These are phyloP conservation scores for Candida parachauliodes DNA, from an alignment of 805 yeast genomes.

Conservation along the genomic window DNA sequence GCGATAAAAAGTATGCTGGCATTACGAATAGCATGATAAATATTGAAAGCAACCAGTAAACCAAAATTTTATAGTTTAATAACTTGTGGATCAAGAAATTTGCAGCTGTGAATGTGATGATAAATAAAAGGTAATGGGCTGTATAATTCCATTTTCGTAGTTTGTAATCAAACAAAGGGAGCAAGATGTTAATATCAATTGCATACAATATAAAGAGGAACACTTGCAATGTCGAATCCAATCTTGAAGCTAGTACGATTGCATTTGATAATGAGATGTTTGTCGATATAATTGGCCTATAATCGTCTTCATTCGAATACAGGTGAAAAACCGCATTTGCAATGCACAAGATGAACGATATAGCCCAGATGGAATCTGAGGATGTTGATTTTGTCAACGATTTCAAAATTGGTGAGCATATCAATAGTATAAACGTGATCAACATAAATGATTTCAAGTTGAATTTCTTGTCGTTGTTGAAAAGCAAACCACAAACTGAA, in stretches of 20 bases:
- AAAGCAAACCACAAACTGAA: conserved; percentile 32
- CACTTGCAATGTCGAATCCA: conserved; percentile 68
- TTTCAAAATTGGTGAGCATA: conserved; percentile 85
- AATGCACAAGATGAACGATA: conserved; percentile 74
- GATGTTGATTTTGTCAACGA: conserved; percentile 86
- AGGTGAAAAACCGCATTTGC: conserved; percentile 67
- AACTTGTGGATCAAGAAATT: conserved; percentile 23
- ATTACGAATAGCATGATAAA: conserved; percentile 49
- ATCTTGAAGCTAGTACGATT: conserved; percentile 85
- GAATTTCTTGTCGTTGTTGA: conserved; percentile 15
- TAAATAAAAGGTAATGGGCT: conserved; percentile 21
- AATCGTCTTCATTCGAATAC: conserved; percentile 49
- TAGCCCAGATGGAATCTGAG: conserved; percentile 92
- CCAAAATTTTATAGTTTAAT: conserved; percentile 26
- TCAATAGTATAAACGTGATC: conserved; percentile 65
- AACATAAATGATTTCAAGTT: conserved; percentile 61
- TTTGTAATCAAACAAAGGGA: conserved; percentile 67
- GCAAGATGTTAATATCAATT: conserved; percentile 64
- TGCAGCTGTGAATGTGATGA: conserved; percentile 16
- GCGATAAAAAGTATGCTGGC: conserved; percentile 65
- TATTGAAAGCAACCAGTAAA: conserved; percentile 51
- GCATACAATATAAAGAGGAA: conserved; percentile 79
- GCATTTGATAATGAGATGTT: conserved; percentile 83
- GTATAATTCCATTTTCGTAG: conserved; percentile 41
- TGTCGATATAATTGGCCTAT: conserved; percentile 64